phyloP scores from a whole-genome alignment of 768 basidiomycete species.

The Amylocystis lapponica region DNA sequence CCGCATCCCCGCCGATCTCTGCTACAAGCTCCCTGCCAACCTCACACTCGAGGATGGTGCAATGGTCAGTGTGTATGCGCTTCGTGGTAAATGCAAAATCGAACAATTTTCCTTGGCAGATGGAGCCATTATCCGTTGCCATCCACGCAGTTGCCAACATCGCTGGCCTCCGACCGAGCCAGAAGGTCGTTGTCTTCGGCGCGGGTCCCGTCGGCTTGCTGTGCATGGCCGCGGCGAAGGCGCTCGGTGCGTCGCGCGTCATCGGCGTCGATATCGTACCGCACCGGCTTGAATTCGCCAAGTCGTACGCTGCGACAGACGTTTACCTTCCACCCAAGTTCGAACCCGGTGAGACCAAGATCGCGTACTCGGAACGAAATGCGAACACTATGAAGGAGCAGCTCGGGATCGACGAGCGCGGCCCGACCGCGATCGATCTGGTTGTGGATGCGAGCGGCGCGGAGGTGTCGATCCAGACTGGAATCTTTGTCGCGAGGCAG shows the following conservation, averaged over 20 bases:
- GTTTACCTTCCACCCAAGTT: conserved; percentile 55
- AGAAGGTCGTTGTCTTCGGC: conserved; percentile 81
- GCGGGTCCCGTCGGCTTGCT: conserved; percentile 87
- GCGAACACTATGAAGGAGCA: conserved; percentile 58
- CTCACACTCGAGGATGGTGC: conserved; percentile 92
- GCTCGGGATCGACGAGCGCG: conserved; percentile 67
- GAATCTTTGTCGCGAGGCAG: conserved; percentile 63
- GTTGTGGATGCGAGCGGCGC: conserved; percentile 92
- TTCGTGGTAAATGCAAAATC: neutral
- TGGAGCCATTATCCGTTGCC: conserved; percentile 92
- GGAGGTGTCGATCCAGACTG: conserved; percentile 88
- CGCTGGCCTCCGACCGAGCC: conserved; percentile 64
- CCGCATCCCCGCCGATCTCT: conserved; percentile 78
- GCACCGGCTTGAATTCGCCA: conserved; percentile 80
- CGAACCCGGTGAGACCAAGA: conserved; percentile 58
- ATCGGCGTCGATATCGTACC: conserved; percentile 80
- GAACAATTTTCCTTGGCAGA: conserved; percentile 36
- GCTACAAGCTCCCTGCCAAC: conserved; percentile 75
- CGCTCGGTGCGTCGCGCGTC: conserved; percentile 79
- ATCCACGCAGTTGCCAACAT: conserved; percentile 82
- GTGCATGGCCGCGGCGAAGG: conserved; percentile 94
- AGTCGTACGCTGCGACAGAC: conserved; percentile 78
- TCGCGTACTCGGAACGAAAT: conserved; percentile 69
- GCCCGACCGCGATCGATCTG: conserved; percentile 69
- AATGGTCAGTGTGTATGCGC: conserved; percentile 49